Evolutionary conservation across 176 grass and related monocot genomes (phyloP), one percentile per base, ranked within the genome.

Genomic region (Metroxylon sagu): DNA sequence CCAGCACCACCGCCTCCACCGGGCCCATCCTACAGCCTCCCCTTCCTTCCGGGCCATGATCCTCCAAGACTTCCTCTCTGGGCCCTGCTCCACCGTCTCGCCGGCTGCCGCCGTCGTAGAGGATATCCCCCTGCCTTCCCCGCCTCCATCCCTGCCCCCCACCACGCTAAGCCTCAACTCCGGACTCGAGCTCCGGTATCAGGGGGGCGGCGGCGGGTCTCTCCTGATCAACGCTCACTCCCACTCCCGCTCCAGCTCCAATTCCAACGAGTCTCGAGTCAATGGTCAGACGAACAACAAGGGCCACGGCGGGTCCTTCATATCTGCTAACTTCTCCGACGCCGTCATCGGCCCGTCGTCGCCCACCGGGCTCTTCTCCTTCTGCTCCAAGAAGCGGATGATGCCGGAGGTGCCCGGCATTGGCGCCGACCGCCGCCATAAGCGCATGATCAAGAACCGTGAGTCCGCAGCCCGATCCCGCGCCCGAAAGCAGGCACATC

Each of bases 381-480:
- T 68, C 28, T 26, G 29, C 28, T 39, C 65, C 65, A 55, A 43
- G 65, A 55, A 68, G 28, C 18, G 29, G 5, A 14, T 10, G 18
- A 16, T 26, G 21, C 8, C 48, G 17, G 52, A 55, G 6, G 3
- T 1, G 18, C 52, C 65, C 18, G 1, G 18, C 29, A 3, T 15
- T 4, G 16, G 5, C 52, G 26, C 52, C 28, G 52, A 56, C 52
- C 52, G 28, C 10, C 51, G 28, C 29, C 17, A 68, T 28, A 56
- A 68, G n/a, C 51, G 65, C 10, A 68, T 68, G 29, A 56, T 68
- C 52, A 68, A 68, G 65, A 68, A 68, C 26, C 65, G 65, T 3
- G 65, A 68, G 52, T 68, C 65, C 29, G 65, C 65, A 17, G 50
- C 65, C 27, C 51, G 65, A 31, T 68, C 65, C 52, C 65, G 65